phyloP scores from a whole-genome alignment of 2,329 filamentous ascomycete species.

The Beauveria sp. region DNA sequence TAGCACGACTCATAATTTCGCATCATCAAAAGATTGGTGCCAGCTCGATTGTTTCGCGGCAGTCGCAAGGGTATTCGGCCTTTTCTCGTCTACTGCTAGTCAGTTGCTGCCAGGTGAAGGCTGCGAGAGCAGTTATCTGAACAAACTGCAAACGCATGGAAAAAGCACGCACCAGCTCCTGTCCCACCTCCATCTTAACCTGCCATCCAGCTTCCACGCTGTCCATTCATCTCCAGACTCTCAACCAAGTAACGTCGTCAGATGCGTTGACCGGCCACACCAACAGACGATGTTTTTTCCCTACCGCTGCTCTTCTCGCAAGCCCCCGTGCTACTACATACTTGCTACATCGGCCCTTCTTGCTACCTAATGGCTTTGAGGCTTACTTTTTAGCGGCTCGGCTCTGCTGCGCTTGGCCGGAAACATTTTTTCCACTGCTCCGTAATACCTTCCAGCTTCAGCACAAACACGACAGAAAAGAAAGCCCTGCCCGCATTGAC shows the following conservation, averaged over 20 bases:
- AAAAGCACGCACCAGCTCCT: constrained; percentile 4
- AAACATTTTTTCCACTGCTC: background rate
- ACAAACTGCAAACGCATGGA: background rate
- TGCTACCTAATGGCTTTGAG: background rate
- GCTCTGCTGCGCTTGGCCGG: background rate
- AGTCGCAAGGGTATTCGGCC: background rate
- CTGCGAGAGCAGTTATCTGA: background rate
- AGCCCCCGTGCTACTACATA: background rate
- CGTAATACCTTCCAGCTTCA: background rate
- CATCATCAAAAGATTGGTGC: background rate
- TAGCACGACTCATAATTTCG: background rate
- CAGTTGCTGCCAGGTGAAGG: background rate
- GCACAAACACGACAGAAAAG: background rate
- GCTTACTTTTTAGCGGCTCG: background rate
- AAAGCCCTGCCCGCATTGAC: background rate
- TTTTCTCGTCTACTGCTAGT: background rate
- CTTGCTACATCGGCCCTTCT: background rate
- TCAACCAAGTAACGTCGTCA: background rate
- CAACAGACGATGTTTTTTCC: background rate
- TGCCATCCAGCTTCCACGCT: background rate
- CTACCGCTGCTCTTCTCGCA: background rate
- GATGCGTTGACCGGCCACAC: constrained; percentile 4
- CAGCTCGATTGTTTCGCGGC: background rate
- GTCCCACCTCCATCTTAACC: constrained; percentile 4
- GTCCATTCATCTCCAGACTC: background rate